phyloP scores from a whole-genome alignment of 371 early-diverging fungal species.

The Basidiobolus meristosporus region DNA sequence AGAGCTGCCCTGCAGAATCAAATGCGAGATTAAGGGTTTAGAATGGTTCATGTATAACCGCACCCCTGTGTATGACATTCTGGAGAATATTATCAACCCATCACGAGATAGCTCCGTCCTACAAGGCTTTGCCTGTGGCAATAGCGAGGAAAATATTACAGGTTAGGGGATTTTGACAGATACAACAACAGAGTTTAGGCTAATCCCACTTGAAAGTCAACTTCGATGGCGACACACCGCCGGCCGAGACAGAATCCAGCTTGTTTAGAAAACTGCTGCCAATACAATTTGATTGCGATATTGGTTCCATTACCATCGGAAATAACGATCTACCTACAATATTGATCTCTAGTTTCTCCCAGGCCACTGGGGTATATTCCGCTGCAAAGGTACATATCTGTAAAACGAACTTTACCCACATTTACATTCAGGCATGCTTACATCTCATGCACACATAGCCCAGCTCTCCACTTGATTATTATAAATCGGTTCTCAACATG shows the following conservation, averaged over 20 bases:
- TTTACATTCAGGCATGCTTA: background rate
- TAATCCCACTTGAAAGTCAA: background rate
- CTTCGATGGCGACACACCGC: background rate
- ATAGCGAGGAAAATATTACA: background rate
- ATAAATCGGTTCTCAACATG: conserved; percentile 18
- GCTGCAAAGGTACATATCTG: conserved; percentile 16
- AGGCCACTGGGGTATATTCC: conserved; percentile 38
- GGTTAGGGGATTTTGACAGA: background rate
- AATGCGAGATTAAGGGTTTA: conserved; percentile 52
- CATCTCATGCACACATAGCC: conserved; percentile 8
- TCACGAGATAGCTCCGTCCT: background rate
- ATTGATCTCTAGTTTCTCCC: conserved; percentile 31
- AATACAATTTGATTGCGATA: conserved; percentile 43
- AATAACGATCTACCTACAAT: conserved; percentile 48
- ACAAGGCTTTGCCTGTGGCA: background rate
- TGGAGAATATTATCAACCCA: conserved; percentile 26
- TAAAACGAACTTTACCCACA: background rate
- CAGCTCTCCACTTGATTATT: conserved; percentile 31
- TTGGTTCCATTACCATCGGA: conserved; percentile 55
- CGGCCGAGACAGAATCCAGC: conserved; percentile 11
- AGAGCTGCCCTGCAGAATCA: conserved; percentile 29
- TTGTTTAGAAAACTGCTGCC: conserved; percentile 40
- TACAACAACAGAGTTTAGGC: background rate
- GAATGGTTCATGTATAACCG: conserved; percentile 77
- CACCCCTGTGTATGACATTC: conserved; percentile 42